A percentile compares a stretch with the other conserved stretches of the same genome.
Evolutionary conservation across 306 rosid genomes (phyloP).

Genomic region (Prunus padus): DNA sequence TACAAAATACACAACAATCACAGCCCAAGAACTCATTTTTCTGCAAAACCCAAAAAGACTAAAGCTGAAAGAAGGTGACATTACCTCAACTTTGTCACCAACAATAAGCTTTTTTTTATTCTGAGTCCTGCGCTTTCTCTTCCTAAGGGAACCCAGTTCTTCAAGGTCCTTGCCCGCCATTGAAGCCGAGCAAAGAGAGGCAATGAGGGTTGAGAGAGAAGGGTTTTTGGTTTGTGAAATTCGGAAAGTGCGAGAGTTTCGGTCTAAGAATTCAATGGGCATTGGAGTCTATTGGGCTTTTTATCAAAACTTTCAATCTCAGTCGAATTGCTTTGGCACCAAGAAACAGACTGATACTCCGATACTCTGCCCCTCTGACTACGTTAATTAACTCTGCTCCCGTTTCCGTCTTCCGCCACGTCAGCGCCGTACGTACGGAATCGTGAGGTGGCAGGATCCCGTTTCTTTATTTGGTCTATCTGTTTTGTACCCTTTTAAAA

Average conservation of each 20-base stretch:
- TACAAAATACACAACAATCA: not conserved
- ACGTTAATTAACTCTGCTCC: not conserved
- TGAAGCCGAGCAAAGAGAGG: conserved; percentile 8
- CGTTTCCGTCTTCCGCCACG: not conserved
- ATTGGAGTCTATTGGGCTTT: conserved; percentile 1
- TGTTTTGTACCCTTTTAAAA: not conserved
- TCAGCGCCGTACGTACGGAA: not conserved
- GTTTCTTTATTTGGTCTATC: not conserved
- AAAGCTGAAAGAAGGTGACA: not conserved
- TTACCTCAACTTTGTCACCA: conserved; percentile 45
- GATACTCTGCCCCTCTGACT: not conserved
- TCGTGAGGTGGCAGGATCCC: not conserved
- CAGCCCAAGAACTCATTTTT: not conserved
- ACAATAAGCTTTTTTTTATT: conserved; percentile 23
- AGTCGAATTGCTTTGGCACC: conserved; percentile 3
- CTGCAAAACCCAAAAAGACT: not conserved
- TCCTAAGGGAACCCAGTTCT: conserved; percentile 6
- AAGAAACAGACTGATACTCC: conserved; percentile 1
- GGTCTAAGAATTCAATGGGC: not conserved
- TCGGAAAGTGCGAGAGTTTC: not conserved
- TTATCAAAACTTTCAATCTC: not conserved
- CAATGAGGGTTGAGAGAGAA: not conserved
- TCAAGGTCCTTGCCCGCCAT: conserved; percentile 33
- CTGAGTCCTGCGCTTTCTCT: conserved; percentile 20
- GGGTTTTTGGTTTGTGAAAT: not conserved